phyloP scores from a whole-genome alignment of 139 green algal species.

The Klebsormidium nitens region DNA sequence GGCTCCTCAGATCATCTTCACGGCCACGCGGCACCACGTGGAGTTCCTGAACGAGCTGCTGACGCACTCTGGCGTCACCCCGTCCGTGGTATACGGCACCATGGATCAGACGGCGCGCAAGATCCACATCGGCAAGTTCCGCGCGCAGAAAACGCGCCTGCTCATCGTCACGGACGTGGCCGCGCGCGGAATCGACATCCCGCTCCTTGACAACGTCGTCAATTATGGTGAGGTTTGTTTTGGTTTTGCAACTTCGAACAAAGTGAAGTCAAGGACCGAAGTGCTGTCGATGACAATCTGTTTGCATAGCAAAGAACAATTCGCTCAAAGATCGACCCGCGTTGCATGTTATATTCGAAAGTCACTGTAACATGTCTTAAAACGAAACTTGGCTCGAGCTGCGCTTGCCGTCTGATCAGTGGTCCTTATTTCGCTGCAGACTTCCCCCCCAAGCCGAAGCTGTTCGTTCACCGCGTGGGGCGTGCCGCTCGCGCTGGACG shows the following conservation, averaged over 20 bases:
- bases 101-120: conserved; percentile 96
- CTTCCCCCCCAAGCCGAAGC: conserved; percentile 50
- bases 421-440: conserved; percentile 19
- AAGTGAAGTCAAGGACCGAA: no score
- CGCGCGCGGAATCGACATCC: conserved; percentile 96
- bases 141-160: conserved; percentile 50
- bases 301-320: no score
- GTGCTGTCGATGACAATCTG: no score
- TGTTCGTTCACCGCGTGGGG: conserved; percentile 85
- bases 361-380: no score
- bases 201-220: conserved; percentile 96
- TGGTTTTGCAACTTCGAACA: no score
- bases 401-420: no score
- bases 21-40: conserved; percentile 86
- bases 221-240: conserved; percentile 79
- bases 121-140: conserved; percentile 91
- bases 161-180: conserved; percentile 96
- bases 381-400: no score
- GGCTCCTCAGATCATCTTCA: conserved; percentile 39
- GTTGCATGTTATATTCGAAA: no score
- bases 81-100: conserved; percentile 74
- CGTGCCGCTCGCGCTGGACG: conserved; percentile 70
- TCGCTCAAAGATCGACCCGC: no score
- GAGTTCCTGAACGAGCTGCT: conserved; percentile 81
- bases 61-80: conserved; percentile 54